Evolutionary conservation across 2,329 filamentous ascomycete genomes (phyloP).

Genomic region (Sporothrix variecibatus): DNA sequence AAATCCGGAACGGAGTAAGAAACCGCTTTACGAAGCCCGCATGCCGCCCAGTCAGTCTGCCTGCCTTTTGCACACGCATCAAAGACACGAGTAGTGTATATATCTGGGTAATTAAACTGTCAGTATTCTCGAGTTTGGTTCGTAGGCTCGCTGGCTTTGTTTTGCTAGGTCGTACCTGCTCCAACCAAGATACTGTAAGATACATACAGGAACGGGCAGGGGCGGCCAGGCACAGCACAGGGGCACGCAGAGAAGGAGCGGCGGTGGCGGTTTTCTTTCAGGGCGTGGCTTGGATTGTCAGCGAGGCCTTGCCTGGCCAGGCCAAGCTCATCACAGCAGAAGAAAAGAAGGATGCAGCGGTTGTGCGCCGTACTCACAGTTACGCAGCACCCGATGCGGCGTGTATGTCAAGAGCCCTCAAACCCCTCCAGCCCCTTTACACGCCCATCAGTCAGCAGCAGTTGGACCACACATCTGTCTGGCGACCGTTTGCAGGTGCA

Average conservation of each 20-base stretch:
- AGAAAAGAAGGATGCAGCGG: background rate
- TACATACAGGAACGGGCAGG: background rate
- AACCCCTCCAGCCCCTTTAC: background rate
- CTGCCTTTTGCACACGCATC: background rate
- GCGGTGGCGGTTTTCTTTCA: background rate
- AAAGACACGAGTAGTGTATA: background rate
- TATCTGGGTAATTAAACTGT: too few species aligned
- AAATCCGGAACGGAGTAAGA: background rate
- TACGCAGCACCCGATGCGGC: slow-evolving; percentile 16
- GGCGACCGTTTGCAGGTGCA: slow-evolving; percentile 14
- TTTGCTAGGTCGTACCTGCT: background rate
- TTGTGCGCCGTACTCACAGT: slow-evolving; percentile 18
- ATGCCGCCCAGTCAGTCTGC: background rate
- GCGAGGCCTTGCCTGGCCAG: background rate
- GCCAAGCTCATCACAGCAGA: background rate
- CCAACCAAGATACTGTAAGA: background rate
- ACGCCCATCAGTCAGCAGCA: background rate
- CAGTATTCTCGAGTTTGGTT: background rate
- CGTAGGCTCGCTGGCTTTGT: background rate
- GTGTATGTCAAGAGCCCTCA: slow-evolving; percentile 13
- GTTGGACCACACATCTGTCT: background rate
- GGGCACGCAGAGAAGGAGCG: background rate
- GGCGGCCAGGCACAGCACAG: background rate
- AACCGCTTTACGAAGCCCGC: background rate
- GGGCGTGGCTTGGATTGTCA: background rate